Evolutionary conservation across 495 filamentous ascomycete genomes (phyloP).

Genomic region (Rostrohypoxylon terebratum): DNA sequence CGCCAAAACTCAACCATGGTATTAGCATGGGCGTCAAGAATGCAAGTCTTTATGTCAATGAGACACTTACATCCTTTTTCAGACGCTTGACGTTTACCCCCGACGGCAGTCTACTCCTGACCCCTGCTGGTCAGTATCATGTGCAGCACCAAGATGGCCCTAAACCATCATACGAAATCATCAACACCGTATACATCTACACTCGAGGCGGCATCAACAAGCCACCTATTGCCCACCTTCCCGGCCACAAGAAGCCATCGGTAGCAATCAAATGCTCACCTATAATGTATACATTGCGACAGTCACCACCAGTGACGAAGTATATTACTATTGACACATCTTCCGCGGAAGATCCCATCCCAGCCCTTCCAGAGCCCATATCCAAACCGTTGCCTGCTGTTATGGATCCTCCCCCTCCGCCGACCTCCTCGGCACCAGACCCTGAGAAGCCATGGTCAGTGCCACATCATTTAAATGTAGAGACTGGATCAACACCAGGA

Average conservation of each 20-base stretch:
- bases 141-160: slow-evolving; percentile 78
- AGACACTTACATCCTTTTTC: slow-evolving; percentile 98
- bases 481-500: slow-evolving; percentile 63
- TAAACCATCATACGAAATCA: slow-evolving; percentile 84
- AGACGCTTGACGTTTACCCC: slow-evolving; percentile 92
- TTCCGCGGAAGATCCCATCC: slow-evolving; percentile 83
- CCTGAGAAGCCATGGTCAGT: slow-evolving; percentile 61
- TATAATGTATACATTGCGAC: slow-evolving; percentile 83
- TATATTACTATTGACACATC: slow-evolving; percentile 96
- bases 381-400: slow-evolving; percentile 68
- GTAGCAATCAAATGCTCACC: slow-evolving; percentile 96
- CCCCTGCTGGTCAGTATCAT: slow-evolving; percentile 95
- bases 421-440: slow-evolving; percentile 62
- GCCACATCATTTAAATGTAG: slow-evolving; percentile 60
- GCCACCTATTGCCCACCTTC: slow-evolving; percentile 95
- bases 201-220: slow-evolving; percentile 96
- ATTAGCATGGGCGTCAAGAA: slow-evolving; percentile 78
- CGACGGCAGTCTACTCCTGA: slow-evolving; percentile 94
- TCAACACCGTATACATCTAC: slow-evolving; percentile 98
- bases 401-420: slow-evolving; percentile 86
- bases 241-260: slow-evolving; percentile 98
- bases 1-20: slow-evolving; percentile 75
- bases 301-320: slow-evolving; percentile 74
- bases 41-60: slow-evolving; percentile 93
- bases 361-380: slow-evolving; percentile 83